Conservation (phyloP, 805 yeast genomes). For the Gaillardinia entomophila region DNA sequence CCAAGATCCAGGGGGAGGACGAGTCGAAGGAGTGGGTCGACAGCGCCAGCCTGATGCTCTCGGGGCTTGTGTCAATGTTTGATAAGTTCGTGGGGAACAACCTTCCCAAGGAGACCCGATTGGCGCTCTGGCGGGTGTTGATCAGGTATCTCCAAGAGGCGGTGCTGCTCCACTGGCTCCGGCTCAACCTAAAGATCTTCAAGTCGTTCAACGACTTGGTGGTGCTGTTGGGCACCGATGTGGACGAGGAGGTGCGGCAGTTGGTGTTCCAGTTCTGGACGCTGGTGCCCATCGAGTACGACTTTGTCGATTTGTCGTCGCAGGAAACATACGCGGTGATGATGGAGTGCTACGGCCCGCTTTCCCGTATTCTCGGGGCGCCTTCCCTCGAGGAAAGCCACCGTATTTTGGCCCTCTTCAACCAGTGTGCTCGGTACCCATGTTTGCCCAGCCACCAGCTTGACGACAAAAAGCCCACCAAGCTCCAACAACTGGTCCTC, state of each 20-base stretch:
- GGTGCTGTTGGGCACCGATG: conserved; percentile 15
- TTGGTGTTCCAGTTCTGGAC: conserved; percentile 49
- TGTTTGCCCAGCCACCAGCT: conserved; percentile 51
- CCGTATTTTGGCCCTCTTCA: conserved; percentile 51
- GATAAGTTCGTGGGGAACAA: conserved; percentile 43
- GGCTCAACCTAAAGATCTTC: conserved; percentile 51
- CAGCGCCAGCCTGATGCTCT: conserved; percentile 53
- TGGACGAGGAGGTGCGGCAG: conserved; percentile 28
- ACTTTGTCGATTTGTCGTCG: conserved; percentile 40
- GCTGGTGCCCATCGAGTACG: conserved; percentile 32
- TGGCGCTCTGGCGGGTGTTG: conserved; percentile 51
- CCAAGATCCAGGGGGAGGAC: conserved; percentile 6
- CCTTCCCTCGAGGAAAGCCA: conserved; percentile 35
- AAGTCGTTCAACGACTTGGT: conserved; percentile 47
- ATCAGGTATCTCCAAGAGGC: conserved; percentile 43
- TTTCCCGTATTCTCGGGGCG: conserved; percentile 34
- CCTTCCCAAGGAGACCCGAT: conserved; percentile 9
- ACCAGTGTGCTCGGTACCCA: conserved; percentile 67
- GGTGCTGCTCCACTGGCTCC: conserved; percentile 38
- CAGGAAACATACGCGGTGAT: conserved; percentile 58
- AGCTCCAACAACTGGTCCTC: conserved; percentile 57
- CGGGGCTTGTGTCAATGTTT: conserved; percentile 63
- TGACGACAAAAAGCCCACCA: conserved; percentile 51
- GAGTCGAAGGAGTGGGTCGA: conserved; percentile 46
- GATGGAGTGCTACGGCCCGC: conserved; percentile 45